phyloP scores from a whole-genome alignment of 495 filamentous ascomycete genomes.

The Lasiosphaeris hirsuta region DNA sequence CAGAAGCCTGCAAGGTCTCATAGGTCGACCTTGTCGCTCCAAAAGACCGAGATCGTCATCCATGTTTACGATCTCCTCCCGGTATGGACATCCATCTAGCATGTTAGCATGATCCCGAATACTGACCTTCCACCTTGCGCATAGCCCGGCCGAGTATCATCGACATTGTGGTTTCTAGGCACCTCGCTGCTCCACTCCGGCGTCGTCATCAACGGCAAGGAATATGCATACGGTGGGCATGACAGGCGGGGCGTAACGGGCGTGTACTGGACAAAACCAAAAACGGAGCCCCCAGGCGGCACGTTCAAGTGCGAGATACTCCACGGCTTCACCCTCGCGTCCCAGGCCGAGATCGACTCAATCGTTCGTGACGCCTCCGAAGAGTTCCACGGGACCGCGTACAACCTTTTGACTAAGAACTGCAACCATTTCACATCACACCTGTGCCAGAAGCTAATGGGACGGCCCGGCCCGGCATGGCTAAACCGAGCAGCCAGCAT shows the following conservation, averaged over 20 bases:
- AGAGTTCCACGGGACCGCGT: constrained; percentile 64
- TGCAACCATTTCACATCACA: constrained; percentile 80
- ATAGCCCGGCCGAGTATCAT: constrained; percentile 64
- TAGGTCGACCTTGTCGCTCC: constrained; percentile 55
- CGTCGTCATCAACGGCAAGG: constrained; percentile 68
- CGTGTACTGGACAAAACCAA: constrained; percentile 73
- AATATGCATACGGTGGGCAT: constrained; percentile 84
- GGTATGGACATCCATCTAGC: constrained; percentile 38
- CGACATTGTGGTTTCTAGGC: constrained; percentile 68
- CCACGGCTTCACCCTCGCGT: constrained; percentile 66
- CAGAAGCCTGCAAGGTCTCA: constrained; percentile 47
- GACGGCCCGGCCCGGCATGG: constrained; percentile 61
- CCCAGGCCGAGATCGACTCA: constrained; percentile 60
- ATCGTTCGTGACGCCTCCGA: constrained; percentile 63
- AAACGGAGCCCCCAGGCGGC: constrained; percentile 64
- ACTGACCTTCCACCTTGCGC: not conserved
- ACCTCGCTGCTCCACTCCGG: constrained; percentile 72
- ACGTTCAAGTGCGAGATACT: constrained; percentile 67
- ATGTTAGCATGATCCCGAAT: not conserved
- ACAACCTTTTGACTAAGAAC: constrained; percentile 74
- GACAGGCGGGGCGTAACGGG: constrained; percentile 62
- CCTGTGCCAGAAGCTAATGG: constrained; percentile 63
- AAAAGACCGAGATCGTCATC: constrained; percentile 70
- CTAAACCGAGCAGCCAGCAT: constrained; percentile 77
- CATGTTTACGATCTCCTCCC: constrained; percentile 78